Evolutionary conservation across 768 basidiomycete species (phyloP).

Genomic region (Amylocystis lapponica): DNA sequence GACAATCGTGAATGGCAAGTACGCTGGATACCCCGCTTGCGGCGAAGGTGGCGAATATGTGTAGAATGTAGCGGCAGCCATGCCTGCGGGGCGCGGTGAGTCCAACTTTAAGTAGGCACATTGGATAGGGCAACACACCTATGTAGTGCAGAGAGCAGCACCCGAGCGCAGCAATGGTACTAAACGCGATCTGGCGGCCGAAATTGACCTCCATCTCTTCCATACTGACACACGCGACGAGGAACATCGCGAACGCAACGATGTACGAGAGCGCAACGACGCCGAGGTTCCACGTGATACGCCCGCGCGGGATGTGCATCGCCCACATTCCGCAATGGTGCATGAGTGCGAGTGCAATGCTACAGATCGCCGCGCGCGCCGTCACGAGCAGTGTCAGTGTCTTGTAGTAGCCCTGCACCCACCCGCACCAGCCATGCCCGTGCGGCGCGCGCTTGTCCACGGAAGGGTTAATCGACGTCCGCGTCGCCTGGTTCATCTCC

Average conservation of each 20-base stretch:
- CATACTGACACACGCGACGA: conserved; percentile 21
- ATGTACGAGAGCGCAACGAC: conserved; percentile 21
- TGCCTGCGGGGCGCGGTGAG: conserved; percentile 11
- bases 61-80: conserved; percentile 25
- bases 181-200: conserved; percentile 21
- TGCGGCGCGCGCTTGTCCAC: conserved; percentile 21
- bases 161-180: conserved; percentile 20
- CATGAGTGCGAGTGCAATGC: conserved; percentile 22
- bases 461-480: conserved; percentile 20
- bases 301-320: conserved; percentile 21
- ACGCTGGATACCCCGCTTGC: conserved; percentile 19
- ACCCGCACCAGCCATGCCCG: conserved; percentile 19
- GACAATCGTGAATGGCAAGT: conserved; percentile 18
- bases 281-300: conserved; percentile 17
- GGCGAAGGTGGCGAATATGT: conserved; percentile 15
- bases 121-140: conserved; percentile 13
- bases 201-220: conserved; percentile 24
- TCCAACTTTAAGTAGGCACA: no score
- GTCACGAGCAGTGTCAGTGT: conserved; percentile 15
- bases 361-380: conserved; percentile 21
- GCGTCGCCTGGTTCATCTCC: conserved; percentile 21
- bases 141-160: conserved; percentile 25
- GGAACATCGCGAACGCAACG: conserved; percentile 21
- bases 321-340: conserved; percentile 28
- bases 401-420: conserved; percentile 13